phyloP scores from a whole-genome alignment of 306 rosid species.

The Aeschynomene evenia region DNA sequence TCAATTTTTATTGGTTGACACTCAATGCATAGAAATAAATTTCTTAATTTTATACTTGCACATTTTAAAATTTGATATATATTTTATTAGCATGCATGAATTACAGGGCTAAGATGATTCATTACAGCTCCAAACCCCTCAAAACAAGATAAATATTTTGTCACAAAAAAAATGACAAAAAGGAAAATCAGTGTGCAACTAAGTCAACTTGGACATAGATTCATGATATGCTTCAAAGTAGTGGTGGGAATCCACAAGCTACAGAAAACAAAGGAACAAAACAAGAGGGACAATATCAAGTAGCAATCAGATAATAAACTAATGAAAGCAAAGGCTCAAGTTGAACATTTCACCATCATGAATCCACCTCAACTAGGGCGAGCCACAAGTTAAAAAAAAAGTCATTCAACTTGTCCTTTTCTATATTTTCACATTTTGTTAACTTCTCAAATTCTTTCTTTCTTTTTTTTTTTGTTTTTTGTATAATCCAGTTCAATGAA shows the following conservation, averaged over 20 bases:
- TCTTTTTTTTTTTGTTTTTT: too few species aligned
- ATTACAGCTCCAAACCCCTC: not conserved
- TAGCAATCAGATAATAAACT: slow-evolving; percentile 15
- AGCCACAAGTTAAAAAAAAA: slow-evolving; percentile 1
- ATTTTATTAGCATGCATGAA: not conserved
- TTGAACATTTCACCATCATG: slow-evolving; percentile 35
- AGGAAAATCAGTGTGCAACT: not conserved
- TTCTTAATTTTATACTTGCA: not conserved
- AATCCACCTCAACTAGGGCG: not conserved
- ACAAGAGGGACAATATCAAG: slow-evolving; percentile 16
- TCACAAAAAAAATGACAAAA: not conserved
- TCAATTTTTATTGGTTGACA: too few species aligned
- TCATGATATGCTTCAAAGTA: not conserved
- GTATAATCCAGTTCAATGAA: not conserved
- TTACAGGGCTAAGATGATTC: not conserved
- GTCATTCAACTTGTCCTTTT: slow-evolving; percentile 17
- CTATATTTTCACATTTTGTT: not conserved
- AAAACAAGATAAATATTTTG: not conserved
- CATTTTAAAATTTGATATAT: not conserved
- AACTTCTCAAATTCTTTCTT: not conserved
- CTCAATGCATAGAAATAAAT: too few species aligned
- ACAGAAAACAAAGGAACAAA: slow-evolving; percentile 14
- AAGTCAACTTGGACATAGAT: slow-evolving; percentile 9
- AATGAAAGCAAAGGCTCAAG: slow-evolving; percentile 18
- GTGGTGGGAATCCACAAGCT: slow-evolving; percentile 23